phyloP scores from a whole-genome alignment of 2,329 filamentous ascomycete species.

The Microdochium trichocladiopsis region DNA sequence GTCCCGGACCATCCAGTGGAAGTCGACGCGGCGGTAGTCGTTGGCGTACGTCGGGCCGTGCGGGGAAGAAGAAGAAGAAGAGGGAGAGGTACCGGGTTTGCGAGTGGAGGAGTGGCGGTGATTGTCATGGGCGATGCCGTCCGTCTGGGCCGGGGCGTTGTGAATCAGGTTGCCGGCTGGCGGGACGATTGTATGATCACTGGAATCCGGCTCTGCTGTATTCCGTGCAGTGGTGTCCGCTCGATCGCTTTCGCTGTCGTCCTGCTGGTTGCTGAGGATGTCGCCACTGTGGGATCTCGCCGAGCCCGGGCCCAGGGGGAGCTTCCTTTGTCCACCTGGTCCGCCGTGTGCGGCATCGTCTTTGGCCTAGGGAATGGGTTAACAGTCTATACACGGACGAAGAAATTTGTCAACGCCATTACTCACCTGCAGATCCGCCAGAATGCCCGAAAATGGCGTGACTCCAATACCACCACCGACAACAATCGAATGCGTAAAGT shows the following conservation, averaged over 20 bases:
- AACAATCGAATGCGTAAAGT: conserved; percentile 48
- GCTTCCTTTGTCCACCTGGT: background rate
- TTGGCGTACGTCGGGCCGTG: conserved; percentile 16
- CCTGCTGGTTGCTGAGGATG: background rate
- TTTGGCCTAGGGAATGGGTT: conserved; percentile 8
- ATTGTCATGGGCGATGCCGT: too few species aligned
- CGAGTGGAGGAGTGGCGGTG: too few species aligned
- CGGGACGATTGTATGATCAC: too few species aligned
- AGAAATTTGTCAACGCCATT: background rate
- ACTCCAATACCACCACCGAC: conserved; percentile 51
- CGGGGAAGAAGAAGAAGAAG: background rate
- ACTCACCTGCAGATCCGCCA: conserved; percentile 41
- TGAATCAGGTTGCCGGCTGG: too few species aligned
- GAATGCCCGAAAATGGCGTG: conserved; percentile 49
- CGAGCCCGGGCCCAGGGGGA: background rate
- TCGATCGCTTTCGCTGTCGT: too few species aligned
- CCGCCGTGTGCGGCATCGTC: conserved; percentile 16
- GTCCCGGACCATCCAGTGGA: conserved; percentile 54
- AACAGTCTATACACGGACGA: background rate
- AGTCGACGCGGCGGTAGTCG: conserved; percentile 44
- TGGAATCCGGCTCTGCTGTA: too few species aligned
- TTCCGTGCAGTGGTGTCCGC: too few species aligned
- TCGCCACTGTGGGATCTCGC: background rate
- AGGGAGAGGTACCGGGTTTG: too few species aligned
- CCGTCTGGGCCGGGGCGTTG: too few species aligned